Percentiles rank a stretch among this genome's conserved stretches.
Evolutionary conservation across 1,139 yeast genomes (phyloP).

Genomic region (Hanseniaspora sp.): DNA sequence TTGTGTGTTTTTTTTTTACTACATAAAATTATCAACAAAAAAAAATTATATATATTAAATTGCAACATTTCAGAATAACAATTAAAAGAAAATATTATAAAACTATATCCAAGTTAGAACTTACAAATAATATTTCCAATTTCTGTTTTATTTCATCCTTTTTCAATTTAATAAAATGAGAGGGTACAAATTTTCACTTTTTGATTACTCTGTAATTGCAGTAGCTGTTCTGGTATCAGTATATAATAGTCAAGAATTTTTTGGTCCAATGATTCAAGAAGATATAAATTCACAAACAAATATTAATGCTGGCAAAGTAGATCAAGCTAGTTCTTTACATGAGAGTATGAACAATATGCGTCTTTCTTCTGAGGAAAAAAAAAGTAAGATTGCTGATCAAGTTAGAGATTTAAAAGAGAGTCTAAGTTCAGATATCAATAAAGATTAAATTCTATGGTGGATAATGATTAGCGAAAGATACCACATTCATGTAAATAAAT

Average conservation of each 20-base stretch:
- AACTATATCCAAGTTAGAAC: no score
- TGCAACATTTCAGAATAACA: neutral
- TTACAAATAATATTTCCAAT: no score
- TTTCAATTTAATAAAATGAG: neutral
- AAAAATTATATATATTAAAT: neutral
- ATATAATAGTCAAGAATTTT: constrained; percentile 11
- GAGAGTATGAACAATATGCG: neutral
- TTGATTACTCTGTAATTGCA: constrained; percentile 10
- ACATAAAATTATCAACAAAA: neutral
- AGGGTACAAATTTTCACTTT: constrained; percentile 7
- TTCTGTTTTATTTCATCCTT: no score
- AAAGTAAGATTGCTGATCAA: neutral
- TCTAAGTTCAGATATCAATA: neutral
- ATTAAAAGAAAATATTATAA: no score
- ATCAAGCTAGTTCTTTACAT: neutral
- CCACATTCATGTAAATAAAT: neutral
- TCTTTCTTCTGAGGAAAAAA: neutral
- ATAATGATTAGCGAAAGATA: neutral
- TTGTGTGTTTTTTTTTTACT: no score
- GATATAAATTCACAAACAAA: constrained; percentile 11
- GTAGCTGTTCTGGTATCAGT: constrained; percentile 4
- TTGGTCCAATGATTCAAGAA: constrained; percentile 13
- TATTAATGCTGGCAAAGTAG: constrained; percentile 10
- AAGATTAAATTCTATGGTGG: no score
- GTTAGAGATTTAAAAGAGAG: neutral